Evolutionary conservation across 148 eudicot species (phyloP).

Genomic region (Rhododendron ovatum): DNA sequence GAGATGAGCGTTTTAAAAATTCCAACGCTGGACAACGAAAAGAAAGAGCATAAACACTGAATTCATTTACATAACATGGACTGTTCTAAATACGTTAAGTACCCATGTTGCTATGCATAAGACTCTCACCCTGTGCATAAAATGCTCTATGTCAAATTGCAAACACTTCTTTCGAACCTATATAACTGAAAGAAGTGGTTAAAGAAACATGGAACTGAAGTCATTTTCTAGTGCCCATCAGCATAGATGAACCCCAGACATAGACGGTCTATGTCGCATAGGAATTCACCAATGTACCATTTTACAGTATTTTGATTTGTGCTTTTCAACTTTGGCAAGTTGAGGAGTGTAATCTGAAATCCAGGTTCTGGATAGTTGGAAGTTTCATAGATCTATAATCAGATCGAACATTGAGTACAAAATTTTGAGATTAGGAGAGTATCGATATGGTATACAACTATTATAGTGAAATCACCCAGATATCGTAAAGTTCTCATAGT

Average conservation of each 20-base stretch:
- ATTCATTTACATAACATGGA: not conserved
- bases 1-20: not conserved
- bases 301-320: not conserved
- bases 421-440: not conserved
- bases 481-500: not conserved
- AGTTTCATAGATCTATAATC: not conserved
- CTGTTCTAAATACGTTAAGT: not conserved
- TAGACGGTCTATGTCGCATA: not conserved
- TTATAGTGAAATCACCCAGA: not conserved
- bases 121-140: not conserved
- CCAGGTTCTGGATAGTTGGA: not conserved
- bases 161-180: not conserved
- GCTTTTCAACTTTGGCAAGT: not conserved
- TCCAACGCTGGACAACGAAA: not conserved
- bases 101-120: not conserved
- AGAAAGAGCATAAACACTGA: not conserved
- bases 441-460: not conserved
- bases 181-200: not conserved
- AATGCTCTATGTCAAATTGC: not conserved
- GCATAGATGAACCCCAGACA: not conserved
- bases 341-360: not conserved
- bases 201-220: not conserved
- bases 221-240: not conserved
- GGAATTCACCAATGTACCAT: not conserved
- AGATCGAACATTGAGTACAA: not conserved